These are phyloP conservation scores for Phylloporus sp. DNA, from an alignment of 1,284 basidiomycete genomes.

Conservation along the genomic window DNA sequence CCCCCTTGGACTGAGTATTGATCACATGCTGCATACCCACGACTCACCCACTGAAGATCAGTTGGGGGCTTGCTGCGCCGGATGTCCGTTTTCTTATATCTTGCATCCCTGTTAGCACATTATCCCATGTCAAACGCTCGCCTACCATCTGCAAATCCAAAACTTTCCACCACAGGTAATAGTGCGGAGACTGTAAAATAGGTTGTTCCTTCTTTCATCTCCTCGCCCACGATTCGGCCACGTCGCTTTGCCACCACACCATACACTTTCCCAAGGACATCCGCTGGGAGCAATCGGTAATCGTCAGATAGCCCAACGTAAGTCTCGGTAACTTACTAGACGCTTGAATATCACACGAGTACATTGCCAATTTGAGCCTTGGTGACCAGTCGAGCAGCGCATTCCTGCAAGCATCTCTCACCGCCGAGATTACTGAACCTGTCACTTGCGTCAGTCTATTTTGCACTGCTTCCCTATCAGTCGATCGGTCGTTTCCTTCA, in stretches of 20 bases:
- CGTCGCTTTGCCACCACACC: slow-evolving; percentile 91
- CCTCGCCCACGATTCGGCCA: slow-evolving; percentile 93
- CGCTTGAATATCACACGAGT: slow-evolving; percentile 98
- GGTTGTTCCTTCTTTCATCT: slow-evolving; percentile 98
- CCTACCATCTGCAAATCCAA: slow-evolving; percentile 95
- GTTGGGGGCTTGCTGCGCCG: slow-evolving; percentile 94
- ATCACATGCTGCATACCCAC: slow-evolving; percentile 9
- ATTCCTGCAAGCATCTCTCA: slow-evolving; percentile 88
- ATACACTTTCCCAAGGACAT: slow-evolving; percentile 98
- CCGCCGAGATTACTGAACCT: slow-evolving; percentile 88
- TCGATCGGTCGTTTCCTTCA: slow-evolving; percentile 3
- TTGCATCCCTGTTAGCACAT: slow-evolving; percentile 23
- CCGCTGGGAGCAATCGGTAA: slow-evolving; percentile 61
- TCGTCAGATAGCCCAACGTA: slow-evolving; percentile 15
- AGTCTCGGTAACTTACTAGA: slow-evolving; percentile 71
- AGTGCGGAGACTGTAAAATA: slow-evolving; percentile 94
- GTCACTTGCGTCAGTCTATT: slow-evolving; percentile 79
- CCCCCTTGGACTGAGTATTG: slow-evolving; percentile 25
- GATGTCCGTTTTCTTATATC: slow-evolving; percentile 97
- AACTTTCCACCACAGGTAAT: slow-evolving; percentile 96
- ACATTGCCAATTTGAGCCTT: slow-evolving; percentile 97
- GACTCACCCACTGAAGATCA: slow-evolving; percentile 91
- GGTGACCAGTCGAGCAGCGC: slow-evolving; percentile 98
- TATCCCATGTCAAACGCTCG: slow-evolving; percentile 6
- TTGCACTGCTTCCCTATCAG: slow-evolving; percentile 56